A percentile compares a stretch with the other conserved stretches of the same genome.
Evolutionary conservation across 2,329 filamentous ascomycete species (phyloP).

Genomic region (Grosmannia penicillata): DNA sequence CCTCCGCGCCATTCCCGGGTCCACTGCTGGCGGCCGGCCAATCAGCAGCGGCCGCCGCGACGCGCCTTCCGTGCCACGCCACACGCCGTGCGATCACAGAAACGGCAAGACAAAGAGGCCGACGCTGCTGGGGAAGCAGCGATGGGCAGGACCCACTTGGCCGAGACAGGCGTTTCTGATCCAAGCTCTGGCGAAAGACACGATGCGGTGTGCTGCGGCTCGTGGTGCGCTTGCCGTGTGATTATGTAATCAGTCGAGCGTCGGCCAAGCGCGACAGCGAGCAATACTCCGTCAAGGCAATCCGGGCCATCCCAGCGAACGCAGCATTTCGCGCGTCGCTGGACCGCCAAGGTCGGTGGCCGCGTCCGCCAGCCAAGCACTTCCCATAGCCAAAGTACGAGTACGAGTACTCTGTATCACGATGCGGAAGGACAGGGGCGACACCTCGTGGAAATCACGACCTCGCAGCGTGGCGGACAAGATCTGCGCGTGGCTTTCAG

Average conservation of each 20-base stretch:
- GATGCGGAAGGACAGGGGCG: too few relatives aligned
- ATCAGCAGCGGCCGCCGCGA: background rate
- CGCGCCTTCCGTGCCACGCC: background rate
- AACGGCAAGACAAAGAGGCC: background rate
- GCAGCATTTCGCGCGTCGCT: too few relatives aligned
- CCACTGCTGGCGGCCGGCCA: background rate
- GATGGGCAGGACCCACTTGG: background rate
- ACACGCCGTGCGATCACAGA: background rate
- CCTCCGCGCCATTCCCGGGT: constrained; percentile 1
- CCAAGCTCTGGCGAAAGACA: too few relatives aligned
- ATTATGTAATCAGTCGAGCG: too few relatives aligned
- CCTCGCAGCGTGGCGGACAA: constrained; percentile 15
- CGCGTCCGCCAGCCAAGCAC: too few relatives aligned
- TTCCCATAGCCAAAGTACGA: too few relatives aligned
- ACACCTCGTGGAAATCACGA: constrained; percentile 13
- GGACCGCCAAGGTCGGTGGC: too few relatives aligned
- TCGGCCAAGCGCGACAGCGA: too few relatives aligned
- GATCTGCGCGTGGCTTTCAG: constrained; percentile 25
- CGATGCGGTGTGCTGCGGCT: too few relatives aligned
- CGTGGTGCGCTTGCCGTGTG: too few relatives aligned
- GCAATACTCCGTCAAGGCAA: too few relatives aligned
- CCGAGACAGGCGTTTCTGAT: constrained; percentile 1
- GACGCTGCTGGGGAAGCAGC: background rate
- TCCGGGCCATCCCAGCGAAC: too few relatives aligned
- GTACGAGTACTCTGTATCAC: background rate